Evolutionary conservation across 2,329 filamentous ascomycete species (phyloP).

Genomic region (Pseudomassariella vexata): DNA sequence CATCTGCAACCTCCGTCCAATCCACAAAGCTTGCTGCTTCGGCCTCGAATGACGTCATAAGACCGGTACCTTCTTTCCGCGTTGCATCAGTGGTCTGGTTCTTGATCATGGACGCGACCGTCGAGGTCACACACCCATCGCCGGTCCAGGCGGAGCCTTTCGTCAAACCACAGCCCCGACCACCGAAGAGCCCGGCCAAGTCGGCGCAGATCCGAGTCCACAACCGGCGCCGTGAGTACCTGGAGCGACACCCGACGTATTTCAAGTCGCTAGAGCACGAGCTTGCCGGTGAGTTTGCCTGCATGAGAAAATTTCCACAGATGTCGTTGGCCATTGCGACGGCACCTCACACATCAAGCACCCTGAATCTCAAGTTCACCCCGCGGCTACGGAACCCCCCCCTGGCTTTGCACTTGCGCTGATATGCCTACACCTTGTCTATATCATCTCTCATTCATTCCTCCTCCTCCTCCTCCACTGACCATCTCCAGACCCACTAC

Average conservation of each 20-base stretch:
- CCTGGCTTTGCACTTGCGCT: not conserved
- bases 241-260: slow-evolving; percentile 68
- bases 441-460: not conserved
- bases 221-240: slow-evolving; percentile 73
- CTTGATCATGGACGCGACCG: no score
- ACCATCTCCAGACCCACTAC: slow-evolving; percentile 55
- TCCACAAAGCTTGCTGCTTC: no score
- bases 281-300: slow-evolving; percentile 37
- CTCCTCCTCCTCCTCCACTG: not conserved
- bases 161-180: slow-evolving; percentile 37
- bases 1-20: no score
- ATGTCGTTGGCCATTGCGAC: not conserved
- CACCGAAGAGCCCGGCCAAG: slow-evolving; percentile 33
- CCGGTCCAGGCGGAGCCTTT: slow-evolving; percentile 11
- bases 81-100: no score
- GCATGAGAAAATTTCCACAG: not conserved
- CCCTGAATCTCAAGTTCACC: no score
- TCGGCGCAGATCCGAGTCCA: slow-evolving; percentile 51
- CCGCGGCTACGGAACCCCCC: no score
- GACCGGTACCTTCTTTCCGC: no score
- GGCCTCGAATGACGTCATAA: no score
- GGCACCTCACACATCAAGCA: no score
- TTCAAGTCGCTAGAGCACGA: slow-evolving; percentile 53
- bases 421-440: not conserved
- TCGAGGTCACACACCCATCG: not conserved